Base-by-base conservation (phyloP, 2,329 filamentous ascomycete genomes). In the Aspergillus fumigatus region DNA sequence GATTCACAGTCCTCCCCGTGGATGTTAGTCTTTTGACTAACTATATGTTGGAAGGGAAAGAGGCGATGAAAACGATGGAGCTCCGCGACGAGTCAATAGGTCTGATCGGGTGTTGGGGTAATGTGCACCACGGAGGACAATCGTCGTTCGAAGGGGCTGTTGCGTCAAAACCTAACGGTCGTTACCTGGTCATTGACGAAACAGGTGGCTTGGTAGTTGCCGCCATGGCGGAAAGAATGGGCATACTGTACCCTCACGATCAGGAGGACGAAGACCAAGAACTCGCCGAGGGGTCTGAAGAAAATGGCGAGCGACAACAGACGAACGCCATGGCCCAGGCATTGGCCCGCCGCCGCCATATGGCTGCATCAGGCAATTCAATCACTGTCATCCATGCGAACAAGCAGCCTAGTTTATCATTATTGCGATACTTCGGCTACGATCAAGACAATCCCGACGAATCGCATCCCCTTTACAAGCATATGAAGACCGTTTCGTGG, bases 381-480 rank as follows among this genome's bases (percentile, higher is more conserved):
- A 84, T 88, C 32, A 70, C 67, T 11, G 57, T 73, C 43, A 62
- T 90, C 83, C 67, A 86, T 85, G 27, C 79, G 75, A 51, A 85
- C 82, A 59, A 96, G 91, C 75, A 93, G 87, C 58, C 84, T 90
- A 97, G 97, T 71, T 84, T 97, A 57, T 87, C 87, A 19, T 83
- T 94, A 50, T 82, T 99, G 21, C 90, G 90, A 70, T 95, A 96
- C 79, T 97, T 96, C 76, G 85, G 86, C 72, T 97, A 87, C 76
- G 91, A 96, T 74, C 78, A 82, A 63, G 82, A 83, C 57, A 85
- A 84, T 59, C 85, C 80, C 53, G 79, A 82, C 14, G 79, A 85
- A 25, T 73, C 77, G 0, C 94, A 97, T 70, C 93, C 94, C 0
- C 84, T 99, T 10, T 83, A 88, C 72, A 87, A 84, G 17, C 88